Evolutionary conservation across 305 asterid genomes (phyloP).

Genomic region (Ilex paraguariensis): DNA sequence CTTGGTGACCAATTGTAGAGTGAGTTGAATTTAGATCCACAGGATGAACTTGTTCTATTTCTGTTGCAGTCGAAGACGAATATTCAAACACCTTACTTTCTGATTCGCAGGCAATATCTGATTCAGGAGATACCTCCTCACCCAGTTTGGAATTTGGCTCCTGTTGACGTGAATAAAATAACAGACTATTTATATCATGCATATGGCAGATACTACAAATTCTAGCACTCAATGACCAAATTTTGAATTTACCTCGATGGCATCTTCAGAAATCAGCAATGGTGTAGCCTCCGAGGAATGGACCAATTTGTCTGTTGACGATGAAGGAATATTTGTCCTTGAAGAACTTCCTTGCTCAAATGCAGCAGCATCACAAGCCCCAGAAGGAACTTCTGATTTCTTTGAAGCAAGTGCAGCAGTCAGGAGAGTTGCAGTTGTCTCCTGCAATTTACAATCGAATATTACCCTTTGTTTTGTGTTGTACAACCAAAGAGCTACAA

Average conservation of each 20-base stretch:
- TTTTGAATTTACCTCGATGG: conserved; percentile 37
- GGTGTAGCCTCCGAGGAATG: conserved; percentile 28
- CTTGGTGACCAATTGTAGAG: conserved; percentile 5
- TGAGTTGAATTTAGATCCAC: conserved; percentile 23
- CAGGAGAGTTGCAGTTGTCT: conserved; percentile 73
- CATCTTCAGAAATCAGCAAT: conserved; percentile 27
- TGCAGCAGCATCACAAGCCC: conserved; percentile 32
- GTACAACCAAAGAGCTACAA: background rate
- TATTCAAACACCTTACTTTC: conserved; percentile 24
- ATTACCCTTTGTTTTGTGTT: background rate
- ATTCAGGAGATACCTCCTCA: conserved; percentile 29
- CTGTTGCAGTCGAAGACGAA: conserved; percentile 30
- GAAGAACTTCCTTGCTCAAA: conserved; percentile 46
- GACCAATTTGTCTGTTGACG: conserved; percentile 19
- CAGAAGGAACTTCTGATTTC: conserved; percentile 32
- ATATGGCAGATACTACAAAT: background rate
- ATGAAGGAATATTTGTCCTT: conserved; percentile 25
- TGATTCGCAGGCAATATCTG: conserved; percentile 20
- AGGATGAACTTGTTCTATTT: conserved; percentile 25
- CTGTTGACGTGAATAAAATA: conserved; percentile 34
- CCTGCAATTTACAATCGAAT: conserved; percentile 37
- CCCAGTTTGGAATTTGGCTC: conserved; percentile 26
- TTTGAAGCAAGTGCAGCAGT: conserved; percentile 72
- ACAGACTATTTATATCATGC: conserved; percentile 2
- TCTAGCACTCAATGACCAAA: background rate